A percentile compares a stretch with the other conserved stretches of the same genome.
phyloP scores from a whole-genome alignment of 2,329 filamentous ascomycete genomes.

The Zarea fungicola region DNA sequence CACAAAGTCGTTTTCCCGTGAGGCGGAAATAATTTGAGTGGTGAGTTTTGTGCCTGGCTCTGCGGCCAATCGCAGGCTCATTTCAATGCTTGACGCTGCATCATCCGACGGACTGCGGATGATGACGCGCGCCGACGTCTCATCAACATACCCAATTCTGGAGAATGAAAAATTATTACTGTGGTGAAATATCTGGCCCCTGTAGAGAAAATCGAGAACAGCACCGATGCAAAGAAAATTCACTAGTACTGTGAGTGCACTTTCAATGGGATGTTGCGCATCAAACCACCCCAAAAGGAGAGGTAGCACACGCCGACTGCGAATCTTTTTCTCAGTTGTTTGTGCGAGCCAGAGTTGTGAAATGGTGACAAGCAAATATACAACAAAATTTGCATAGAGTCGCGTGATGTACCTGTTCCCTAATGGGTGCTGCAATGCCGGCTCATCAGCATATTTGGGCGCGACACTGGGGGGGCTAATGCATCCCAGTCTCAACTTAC shows the following conservation, averaged over 20 bases:
- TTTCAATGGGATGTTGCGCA: neutral
- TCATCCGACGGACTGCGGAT: constrained; percentile 51
- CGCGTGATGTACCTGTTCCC: neutral
- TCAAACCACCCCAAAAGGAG: constrained; percentile 6
- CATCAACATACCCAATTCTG: constrained; percentile 59
- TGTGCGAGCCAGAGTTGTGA: neutral
- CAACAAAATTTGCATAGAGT: neutral
- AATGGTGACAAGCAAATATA: neutral
- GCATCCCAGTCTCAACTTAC: no score
- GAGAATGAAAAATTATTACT: constrained; percentile 54
- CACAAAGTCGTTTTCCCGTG: constrained; percentile 57
- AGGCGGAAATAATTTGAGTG: constrained; percentile 37
- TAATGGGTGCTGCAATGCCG: neutral
- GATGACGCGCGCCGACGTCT: constrained; percentile 54
- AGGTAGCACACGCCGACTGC: neutral
- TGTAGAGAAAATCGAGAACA: constrained; percentile 49
- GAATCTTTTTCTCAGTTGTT: neutral
- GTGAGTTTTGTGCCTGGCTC: constrained; percentile 24
- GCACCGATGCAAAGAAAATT: constrained; percentile 4
- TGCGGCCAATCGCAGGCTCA: constrained; percentile 23
- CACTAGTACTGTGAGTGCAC: neutral
- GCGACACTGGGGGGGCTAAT: neutral
- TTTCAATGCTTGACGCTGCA: constrained; percentile 22
- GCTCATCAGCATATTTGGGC: neutral
- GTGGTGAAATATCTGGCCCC: constrained; percentile 50